Evolutionary conservation across 2,329 filamentous ascomycete species (phyloP).

Genomic region (Keithomyces neogunnii): DNA sequence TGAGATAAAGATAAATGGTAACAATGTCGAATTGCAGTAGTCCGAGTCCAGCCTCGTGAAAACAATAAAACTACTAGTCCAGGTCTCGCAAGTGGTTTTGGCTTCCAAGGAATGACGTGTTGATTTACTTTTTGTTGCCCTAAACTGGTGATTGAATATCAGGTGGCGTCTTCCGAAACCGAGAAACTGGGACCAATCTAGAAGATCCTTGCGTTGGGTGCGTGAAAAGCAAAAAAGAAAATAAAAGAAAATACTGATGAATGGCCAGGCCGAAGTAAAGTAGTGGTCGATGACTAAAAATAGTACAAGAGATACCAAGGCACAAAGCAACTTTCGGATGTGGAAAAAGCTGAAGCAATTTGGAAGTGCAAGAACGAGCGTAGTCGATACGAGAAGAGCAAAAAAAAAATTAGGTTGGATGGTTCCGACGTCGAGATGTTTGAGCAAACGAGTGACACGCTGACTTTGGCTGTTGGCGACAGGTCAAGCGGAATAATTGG

Average conservation of each 20-base stretch:
- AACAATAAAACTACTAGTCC: not conserved
- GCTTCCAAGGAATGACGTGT: not conserved
- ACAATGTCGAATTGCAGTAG: not conserved
- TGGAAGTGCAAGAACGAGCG: not conserved
- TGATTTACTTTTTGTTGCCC: not conserved
- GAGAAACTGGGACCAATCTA: not conserved
- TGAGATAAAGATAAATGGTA: not conserved
- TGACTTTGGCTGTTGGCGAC: not conserved
- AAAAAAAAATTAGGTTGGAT: not conserved
- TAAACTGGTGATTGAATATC: not conserved
- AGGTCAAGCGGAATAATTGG: slow-evolving; percentile 1
- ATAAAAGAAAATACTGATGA: not conserved
- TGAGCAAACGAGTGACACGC: slow-evolving; percentile 6
- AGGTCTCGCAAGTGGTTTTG: not conserved
- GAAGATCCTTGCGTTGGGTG: not conserved
- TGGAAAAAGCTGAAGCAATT: no score
- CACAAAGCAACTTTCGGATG: not conserved
- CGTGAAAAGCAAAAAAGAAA: slow-evolving; percentile 1
- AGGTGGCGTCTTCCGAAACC: not conserved
- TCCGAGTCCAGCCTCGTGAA: not conserved
- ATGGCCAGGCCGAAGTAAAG: not conserved
- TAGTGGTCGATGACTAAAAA: not conserved
- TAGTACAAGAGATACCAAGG: not conserved
- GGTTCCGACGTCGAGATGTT: not conserved
- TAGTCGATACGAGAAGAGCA: not conserved